These are phyloP conservation scores for Physcia stellaris DNA, from an alignment of 495 filamentous ascomycete genomes.

Conservation along the genomic window DNA sequence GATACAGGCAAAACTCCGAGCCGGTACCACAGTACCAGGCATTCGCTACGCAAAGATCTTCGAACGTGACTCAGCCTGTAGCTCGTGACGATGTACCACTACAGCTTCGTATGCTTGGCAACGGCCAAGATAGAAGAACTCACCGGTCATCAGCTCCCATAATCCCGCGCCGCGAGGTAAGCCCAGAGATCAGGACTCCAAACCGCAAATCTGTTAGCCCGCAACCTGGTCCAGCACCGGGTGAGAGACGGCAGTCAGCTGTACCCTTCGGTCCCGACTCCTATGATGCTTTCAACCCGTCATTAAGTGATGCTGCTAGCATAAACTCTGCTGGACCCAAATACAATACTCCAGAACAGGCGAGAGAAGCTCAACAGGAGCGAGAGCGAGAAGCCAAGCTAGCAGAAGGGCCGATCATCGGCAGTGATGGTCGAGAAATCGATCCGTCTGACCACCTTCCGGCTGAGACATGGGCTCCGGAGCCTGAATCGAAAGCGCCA, in stretches of 20 bases:
- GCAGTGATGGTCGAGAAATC: conserved; percentile 71
- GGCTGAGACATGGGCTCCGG: conserved; percentile 81
- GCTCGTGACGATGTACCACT: neutral
- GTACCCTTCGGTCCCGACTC: conserved; percentile 84
- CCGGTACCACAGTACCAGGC: conserved; percentile 6
- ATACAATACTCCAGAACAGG: conserved; percentile 32
- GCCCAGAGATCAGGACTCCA: conserved; percentile 48
- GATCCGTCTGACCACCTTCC: conserved; percentile 92
- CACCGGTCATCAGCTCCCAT: conserved; percentile 18
- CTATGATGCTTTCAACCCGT: conserved; percentile 63
- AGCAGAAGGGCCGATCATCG: conserved; percentile 50
- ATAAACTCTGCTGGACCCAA: conserved; percentile 20
- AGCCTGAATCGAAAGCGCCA: conserved; percentile 65
- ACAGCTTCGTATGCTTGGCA: conserved; percentile 2
- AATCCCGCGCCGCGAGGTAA: conserved; percentile 35
- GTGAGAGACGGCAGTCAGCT: conserved; percentile 40
- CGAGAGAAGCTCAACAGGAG: conserved; percentile 25
- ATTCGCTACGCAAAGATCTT: conserved; percentile 8
- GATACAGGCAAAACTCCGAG: neutral
- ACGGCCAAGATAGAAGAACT: conserved; percentile 8
- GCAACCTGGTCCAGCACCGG: conserved; percentile 36
- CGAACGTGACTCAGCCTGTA: neutral
- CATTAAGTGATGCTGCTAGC: conserved; percentile 17
- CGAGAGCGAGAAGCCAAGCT: conserved; percentile 23
- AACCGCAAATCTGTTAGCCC: conserved; percentile 69